Conservation (phyloP, 805 yeast genomes). For the Phaffomyces opuntiae region DNA sequence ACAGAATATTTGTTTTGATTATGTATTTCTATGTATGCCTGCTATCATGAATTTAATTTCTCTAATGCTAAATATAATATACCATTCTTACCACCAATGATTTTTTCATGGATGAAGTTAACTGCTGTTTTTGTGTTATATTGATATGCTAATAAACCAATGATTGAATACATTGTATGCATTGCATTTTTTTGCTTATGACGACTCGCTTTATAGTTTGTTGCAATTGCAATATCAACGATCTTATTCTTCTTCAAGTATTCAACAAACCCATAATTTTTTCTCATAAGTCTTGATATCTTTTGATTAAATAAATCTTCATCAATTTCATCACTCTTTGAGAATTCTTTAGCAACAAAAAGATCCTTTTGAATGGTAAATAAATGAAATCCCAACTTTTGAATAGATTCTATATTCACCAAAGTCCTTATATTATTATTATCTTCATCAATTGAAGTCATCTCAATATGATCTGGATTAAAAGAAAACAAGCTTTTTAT, state of each 20-base stretch:
- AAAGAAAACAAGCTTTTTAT: constrained; percentile 6
- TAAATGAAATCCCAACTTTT: constrained; percentile 5
- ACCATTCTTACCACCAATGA: constrained; percentile 14
- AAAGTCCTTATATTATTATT: not conserved
- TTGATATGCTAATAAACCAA: constrained; percentile 20
- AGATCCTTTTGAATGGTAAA: constrained; percentile 8
- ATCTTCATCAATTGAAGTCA: not conserved
- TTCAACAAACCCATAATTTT: not conserved
- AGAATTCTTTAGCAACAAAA: constrained; percentile 5
- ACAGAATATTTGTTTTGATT: too few species aligned
- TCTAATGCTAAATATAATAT: constrained; percentile 14
- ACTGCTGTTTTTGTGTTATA: constrained; percentile 16
- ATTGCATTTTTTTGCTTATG: not conserved
- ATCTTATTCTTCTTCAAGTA: not conserved
- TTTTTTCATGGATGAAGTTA: constrained; percentile 13
- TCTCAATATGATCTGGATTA: constrained; percentile 3
- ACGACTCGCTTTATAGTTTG: not conserved
- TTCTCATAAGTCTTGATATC: not conserved
- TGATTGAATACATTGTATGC: constrained; percentile 15
- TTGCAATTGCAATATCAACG: not conserved
- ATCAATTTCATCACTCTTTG: constrained; percentile 1
- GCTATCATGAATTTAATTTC: not conserved
- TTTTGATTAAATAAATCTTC: not conserved
- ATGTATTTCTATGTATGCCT: not conserved
- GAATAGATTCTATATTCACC: constrained; percentile 3